Evolutionary conservation across 1,284 basidiomycete species (phyloP), one percentile per base, ranked within the genome.

Genomic region (Fomitiporia mediterranea): DNA sequence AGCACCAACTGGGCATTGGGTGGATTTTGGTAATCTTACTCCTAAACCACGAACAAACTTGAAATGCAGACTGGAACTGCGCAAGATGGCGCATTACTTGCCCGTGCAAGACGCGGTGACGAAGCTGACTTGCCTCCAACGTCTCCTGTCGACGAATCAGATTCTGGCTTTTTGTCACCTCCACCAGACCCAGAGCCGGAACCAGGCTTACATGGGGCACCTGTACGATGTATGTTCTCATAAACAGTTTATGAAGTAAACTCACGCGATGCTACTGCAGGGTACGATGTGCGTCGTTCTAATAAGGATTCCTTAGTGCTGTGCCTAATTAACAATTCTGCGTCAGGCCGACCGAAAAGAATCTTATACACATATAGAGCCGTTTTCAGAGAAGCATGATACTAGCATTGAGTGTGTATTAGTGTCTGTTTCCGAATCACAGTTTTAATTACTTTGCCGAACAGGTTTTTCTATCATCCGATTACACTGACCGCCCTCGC

Each of bases 391-490:
- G 72, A 82, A 77, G 65, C 77, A 83, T 68, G 89, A 91, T 66
- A 89, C 89, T 19, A 88, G 82, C 61, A 77, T 91, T 60, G 89
- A 90, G 88, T 89, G 64, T 64, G 83, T 75, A 50, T 23, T 19
- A 39, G 44, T 49, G 32, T 25, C 32, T 37, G 19, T 9, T 27
- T 11, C 27, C 5, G 9, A 13, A 27, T 30, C 17, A 15, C 32
- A 19, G 15, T 58, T 59, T 46, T 46, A 50, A 47, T 19, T 43
- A 48, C 43, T 42, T 51, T 61, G 55, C 39, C 23, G 37, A 34
- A 11, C 57, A 90, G 88, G 65, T 91, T 91, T 71, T 89, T 91
- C 68, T 91, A 87, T 72, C 89, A 86, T 59, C 89, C 89, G 2
- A 73, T 89, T 40, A 91, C 89, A 0, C 71, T 91, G 50, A 82